A percentile compares a stretch with the other conserved stretches of the same genome.
These are phyloP conservation scores for Zasmidium angulare DNA, from an alignment of 2,329 filamentous ascomycete species.

Conservation along the genomic window DNA sequence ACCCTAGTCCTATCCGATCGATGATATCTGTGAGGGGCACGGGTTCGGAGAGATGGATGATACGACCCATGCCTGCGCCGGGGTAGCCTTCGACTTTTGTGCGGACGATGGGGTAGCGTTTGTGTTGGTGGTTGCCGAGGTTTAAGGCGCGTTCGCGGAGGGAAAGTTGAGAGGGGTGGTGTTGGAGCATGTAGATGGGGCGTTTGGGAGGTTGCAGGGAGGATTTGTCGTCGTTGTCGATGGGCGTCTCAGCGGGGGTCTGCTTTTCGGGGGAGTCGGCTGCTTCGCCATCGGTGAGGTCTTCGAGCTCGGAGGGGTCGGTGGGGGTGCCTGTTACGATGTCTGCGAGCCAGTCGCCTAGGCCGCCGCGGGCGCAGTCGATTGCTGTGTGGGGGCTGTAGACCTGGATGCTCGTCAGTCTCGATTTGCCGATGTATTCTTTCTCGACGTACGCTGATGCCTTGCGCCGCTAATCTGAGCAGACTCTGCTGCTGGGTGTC, in stretches of 20 bases:
- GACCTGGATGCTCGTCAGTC: constrained; percentile 44
- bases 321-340: constrained; percentile 65
- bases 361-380: constrained; percentile 78
- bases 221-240: constrained; percentile 36
- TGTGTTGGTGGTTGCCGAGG: constrained; percentile 47
- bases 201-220: constrained; percentile 35
- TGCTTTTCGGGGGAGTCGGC: constrained; percentile 12
- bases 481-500: constrained; percentile 87
- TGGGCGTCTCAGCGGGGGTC: constrained; percentile 9
- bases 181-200: constrained; percentile 46
- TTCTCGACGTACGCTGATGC: constrained; percentile 64
- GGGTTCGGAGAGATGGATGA: constrained; percentile 55
- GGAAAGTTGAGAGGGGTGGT: constrained; percentile 49
- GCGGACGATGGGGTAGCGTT: constrained; percentile 55
- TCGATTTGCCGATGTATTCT: not conserved
- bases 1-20: constrained; percentile 58
- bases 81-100: constrained; percentile 42
- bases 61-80: constrained; percentile 61
- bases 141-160: constrained; percentile 36
- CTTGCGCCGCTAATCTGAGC: constrained; percentile 75
- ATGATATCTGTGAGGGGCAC: constrained; percentile 60
- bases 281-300: constrained; percentile 11
- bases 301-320: constrained; percentile 21
- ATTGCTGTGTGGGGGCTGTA: constrained; percentile 96
- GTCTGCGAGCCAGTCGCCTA: constrained; percentile 93